phyloP scores from a whole-genome alignment of 352 stramenopile species.

The Phytophthora lateralis region DNA sequence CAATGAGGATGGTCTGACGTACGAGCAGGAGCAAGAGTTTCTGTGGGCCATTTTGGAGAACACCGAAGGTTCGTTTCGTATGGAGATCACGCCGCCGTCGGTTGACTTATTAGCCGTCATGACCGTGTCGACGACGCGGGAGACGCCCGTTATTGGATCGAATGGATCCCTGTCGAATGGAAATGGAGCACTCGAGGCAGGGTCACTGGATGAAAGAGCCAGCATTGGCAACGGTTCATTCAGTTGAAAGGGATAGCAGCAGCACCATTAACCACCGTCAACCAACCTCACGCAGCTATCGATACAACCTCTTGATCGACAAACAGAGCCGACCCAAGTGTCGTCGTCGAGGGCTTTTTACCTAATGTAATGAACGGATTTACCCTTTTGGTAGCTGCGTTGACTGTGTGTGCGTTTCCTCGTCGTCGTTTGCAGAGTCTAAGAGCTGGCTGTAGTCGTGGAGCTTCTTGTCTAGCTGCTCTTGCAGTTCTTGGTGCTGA shows the following conservation, averaged over 20 bases:
- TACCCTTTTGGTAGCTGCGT: constrained; percentile 23
- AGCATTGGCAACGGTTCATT: constrained; percentile 44
- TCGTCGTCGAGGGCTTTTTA: constrained; percentile 28
- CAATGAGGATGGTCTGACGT: constrained; percentile 51
- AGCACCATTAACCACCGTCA: background rate
- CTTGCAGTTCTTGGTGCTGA: constrained; percentile 44
- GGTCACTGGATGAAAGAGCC: constrained; percentile 36
- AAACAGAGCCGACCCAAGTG: constrained; percentile 14
- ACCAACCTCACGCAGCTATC: constrained; percentile 18
- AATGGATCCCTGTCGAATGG: constrained; percentile 46
- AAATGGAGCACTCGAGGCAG: constrained; percentile 27
- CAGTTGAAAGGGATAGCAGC: constrained; percentile 27
- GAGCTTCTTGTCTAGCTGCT: constrained; percentile 45
- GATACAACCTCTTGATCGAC: constrained; percentile 28
- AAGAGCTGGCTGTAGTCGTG: constrained; percentile 41
- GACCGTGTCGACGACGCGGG: constrained; percentile 45
- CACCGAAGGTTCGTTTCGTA: constrained; percentile 48
- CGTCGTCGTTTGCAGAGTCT: constrained; percentile 15
- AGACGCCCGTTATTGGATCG: constrained; percentile 28
- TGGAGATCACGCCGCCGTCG: constrained; percentile 61
- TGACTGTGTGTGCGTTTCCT: background rate
- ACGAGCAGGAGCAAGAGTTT: constrained; percentile 64
- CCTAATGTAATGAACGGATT: constrained; percentile 39
- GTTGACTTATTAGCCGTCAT: constrained; percentile 70
- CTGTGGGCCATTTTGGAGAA: constrained; percentile 49